A percentile compares a stretch with the other conserved stretches of the same genome.
These are phyloP conservation scores for Pseudonectria buxi DNA, from an alignment of 2,329 filamentous ascomycete genomes.

Conservation along the genomic window DNA sequence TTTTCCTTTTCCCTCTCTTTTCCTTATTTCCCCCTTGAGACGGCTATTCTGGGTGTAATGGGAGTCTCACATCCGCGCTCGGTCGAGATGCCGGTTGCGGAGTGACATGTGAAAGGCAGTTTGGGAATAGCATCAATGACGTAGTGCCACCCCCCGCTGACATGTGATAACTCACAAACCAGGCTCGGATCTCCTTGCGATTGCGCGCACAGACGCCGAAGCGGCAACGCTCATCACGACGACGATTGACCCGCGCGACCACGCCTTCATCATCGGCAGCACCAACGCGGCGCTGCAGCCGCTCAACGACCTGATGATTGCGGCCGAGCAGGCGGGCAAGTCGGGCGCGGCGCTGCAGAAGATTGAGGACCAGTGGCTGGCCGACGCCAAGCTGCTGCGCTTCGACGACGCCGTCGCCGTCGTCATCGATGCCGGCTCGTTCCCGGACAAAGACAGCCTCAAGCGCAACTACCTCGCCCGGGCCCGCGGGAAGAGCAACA, in stretches of 20 bases:
- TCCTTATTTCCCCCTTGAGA: too few relatives aligned
- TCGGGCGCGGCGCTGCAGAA: conserved; percentile 72
- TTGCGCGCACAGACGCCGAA: conserved; percentile 95
- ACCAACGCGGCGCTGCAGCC: conserved; percentile 82
- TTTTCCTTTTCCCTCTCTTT: background rate
- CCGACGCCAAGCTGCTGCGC: conserved; percentile 72
- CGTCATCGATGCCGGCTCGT: conserved; percentile 63
- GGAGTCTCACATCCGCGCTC: too few relatives aligned
- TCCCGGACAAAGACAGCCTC: conserved; percentile 62
- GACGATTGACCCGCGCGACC: conserved; percentile 92
- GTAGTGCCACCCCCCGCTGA: conserved; percentile 4
- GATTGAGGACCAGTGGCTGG: conserved; percentile 84
- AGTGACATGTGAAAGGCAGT: background rate
- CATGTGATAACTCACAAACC: conserved; percentile 12
- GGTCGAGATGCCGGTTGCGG: too few relatives aligned
- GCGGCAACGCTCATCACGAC: conserved; percentile 95
- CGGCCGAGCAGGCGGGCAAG: conserved; percentile 78
- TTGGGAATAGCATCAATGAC: background rate
- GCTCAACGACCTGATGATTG: conserved; percentile 84
- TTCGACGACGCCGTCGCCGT: conserved; percentile 87
- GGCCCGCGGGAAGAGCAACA: conserved; percentile 77
- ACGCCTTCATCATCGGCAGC: conserved; percentile 82
- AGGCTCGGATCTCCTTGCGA: conserved; percentile 78
- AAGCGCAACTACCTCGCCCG: conserved; percentile 59
- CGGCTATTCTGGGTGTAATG: too few relatives aligned